Evolutionary conservation across 345 rosid genomes (phyloP), one percentile per base, ranked within the genome.

Genomic region (Aquilaria sinensis): DNA sequence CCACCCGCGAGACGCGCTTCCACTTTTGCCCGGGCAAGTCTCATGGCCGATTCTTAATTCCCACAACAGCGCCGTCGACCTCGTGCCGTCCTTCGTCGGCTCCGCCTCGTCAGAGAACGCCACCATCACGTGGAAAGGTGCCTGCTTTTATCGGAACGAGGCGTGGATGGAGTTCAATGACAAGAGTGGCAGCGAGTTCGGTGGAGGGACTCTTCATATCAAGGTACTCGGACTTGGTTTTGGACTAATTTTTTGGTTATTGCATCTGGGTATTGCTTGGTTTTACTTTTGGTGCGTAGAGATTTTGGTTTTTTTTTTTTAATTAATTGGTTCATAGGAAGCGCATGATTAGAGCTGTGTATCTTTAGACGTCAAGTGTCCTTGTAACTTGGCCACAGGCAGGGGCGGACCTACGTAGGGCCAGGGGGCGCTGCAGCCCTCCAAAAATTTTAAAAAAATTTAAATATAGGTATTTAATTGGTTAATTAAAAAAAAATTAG

Each of bases 81-180:
- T 87, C 56, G 67, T 90, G 53, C 97, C 97, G 4, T 65, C 84
- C 43, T 87, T 82, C 62, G 93, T 90, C 12, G 97, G 96, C 51
- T 63, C 90, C 37, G 92, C 87, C 14, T 67, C 87, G 31, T 45
- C 87, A 32, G 12, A 31, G 14, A 83, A 78, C 56, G 73, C 55
- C 61, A 59, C 74, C 47, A 75, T 77, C 0, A 70, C 70, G 62
- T 90, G 97, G 97, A 90, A 87, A 62, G 96, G 97, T 34, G 90
- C 97, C 12, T 90, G 97, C 73, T 90, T 90, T 54, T 83, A 79
- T 61, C n/a, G 83, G 47, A 85, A 78, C 74, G 63, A 53, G 31
- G 92, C 96, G 32, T 84, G 90, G 97, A 73, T 90, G 68, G 96
- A 90, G 85, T 82, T 90, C 65, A 82, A 87, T 62, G 87, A 87